Conservation (phyloP, 305 asterid species). For the Fraxinus latifolia region DNA sequence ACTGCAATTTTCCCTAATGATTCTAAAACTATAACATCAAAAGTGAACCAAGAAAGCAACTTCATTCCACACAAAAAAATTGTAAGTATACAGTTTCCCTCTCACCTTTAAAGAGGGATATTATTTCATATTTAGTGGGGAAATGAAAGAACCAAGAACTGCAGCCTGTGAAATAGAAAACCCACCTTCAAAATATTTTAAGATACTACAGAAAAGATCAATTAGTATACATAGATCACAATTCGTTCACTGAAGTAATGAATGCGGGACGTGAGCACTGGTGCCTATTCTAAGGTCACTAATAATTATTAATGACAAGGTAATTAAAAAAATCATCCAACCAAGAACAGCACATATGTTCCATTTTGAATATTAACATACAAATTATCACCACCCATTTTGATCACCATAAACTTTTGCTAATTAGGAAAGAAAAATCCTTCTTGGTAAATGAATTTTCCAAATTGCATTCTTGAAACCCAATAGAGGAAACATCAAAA, state of each 20-base stretch:
- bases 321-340: not conserved
- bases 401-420: not conserved
- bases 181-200: not conserved
- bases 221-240: not conserved
- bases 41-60: not conserved
- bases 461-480: constrained; percentile 4
- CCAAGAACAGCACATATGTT: not conserved
- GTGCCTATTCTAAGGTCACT: not conserved
- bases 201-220: not conserved
- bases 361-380: not conserved
- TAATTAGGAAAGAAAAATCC: not conserved
- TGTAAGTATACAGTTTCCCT: not conserved
- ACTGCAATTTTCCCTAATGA: not conserved
- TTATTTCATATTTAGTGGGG: not conserved
- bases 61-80: not conserved
- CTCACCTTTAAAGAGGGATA: not conserved
- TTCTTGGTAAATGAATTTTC: not conserved
- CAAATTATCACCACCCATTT: not conserved
- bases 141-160: not conserved
- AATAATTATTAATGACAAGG: not conserved
- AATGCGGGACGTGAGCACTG: not conserved
- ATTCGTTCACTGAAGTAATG: not conserved
- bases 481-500: not conserved
- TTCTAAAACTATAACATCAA: not conserved
- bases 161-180: not conserved